Base-by-base conservation (phyloP, 2,329 filamentous ascomycete genomes). In the Chaetomium globosum region DNA sequence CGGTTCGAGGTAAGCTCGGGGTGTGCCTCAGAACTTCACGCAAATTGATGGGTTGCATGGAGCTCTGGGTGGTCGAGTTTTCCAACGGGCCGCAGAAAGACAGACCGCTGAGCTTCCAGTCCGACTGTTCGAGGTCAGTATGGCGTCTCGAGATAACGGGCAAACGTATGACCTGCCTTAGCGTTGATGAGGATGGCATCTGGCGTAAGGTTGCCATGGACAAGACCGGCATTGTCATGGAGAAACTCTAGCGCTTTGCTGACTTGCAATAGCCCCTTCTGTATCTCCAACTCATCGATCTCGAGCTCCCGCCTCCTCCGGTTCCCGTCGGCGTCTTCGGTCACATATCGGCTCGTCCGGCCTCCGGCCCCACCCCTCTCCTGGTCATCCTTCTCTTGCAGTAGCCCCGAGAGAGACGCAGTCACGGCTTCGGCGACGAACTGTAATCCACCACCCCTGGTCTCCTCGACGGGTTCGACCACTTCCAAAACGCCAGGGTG, bases 41-140 rank as follows among this genome's bases (percentile, higher is more conserved):
- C 23, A 98, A 83, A 69, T 87, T 91, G 71, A 98, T 89, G 10
- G 92, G 90, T 51, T 89, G 84, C 57, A 96, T 87, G 4, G 91
- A 89, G 3, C 91, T 90, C 54, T 89, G 83, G 70, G 90, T 88
- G 31, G 87, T 88, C 23, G 90, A 91, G 71, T 86, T 85, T 71
- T 93, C 90, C 57, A 91, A 87, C 16, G 93, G 91, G 54, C 91
- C 91, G 75, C 90, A 92, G 76, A 97, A 99, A 0, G 90, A 87
- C 48, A 99, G 84, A n/a, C 94, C 95, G 71, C 93, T 94, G 67
- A 99, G 91, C 77, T 99, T 99, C 95, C 95, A 99, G 77, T 99
- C 95, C 56, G 92, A 96, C 89, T 91, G 73, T 73, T 67, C 67
- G 21, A 55, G 23, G 74, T 77, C 69, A 77, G 77, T 12, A 28